phyloP scores from a whole-genome alignment of 768 basidiomycete genomes.

The Hebeloma cylindrosporum region DNA sequence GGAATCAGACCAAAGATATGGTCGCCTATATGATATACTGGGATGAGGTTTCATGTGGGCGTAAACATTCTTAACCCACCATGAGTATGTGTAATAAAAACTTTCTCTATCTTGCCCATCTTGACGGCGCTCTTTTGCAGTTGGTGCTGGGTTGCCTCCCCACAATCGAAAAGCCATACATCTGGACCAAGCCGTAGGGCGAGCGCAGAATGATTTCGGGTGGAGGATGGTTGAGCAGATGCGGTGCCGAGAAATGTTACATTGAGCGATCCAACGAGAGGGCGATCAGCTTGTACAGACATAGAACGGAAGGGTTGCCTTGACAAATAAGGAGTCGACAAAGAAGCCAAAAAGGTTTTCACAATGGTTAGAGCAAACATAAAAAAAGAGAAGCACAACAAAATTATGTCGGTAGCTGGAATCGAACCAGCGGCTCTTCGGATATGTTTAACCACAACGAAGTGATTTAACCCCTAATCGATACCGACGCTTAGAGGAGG shows the following conservation, averaged over 20 bases:
- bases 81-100: constrained; percentile 90
- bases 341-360: too few species aligned
- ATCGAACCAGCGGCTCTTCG: constrained; percentile 37
- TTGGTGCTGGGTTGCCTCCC: constrained; percentile 80
- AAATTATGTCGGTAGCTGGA: constrained; percentile 30
- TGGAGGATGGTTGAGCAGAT: constrained; percentile 77
- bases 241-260: constrained; percentile 81
- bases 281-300: constrained; percentile 7
- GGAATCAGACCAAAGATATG: constrained; percentile 79
- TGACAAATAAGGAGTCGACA: neutral
- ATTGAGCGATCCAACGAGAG: constrained; percentile 37
- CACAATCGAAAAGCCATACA: constrained; percentile 86
- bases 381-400: constrained; percentile 3
- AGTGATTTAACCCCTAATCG: constrained; percentile 40
- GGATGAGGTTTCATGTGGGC: neutral
- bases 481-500: constrained; percentile 17
- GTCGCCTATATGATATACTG: constrained; percentile 51
- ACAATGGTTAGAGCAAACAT: too few species aligned
- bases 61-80: constrained; percentile 42
- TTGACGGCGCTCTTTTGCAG: constrained; percentile 71
- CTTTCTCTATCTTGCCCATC: constrained; percentile 77
- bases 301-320: constrained; percentile 5
- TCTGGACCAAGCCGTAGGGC: constrained; percentile 65
- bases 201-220: constrained; percentile 75
- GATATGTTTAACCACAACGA: constrained; percentile 30